Evolutionary conservation across 2,329 filamentous ascomycete species (phyloP).

Genomic region (Arthrobotrys pseudoclavata): DNA sequence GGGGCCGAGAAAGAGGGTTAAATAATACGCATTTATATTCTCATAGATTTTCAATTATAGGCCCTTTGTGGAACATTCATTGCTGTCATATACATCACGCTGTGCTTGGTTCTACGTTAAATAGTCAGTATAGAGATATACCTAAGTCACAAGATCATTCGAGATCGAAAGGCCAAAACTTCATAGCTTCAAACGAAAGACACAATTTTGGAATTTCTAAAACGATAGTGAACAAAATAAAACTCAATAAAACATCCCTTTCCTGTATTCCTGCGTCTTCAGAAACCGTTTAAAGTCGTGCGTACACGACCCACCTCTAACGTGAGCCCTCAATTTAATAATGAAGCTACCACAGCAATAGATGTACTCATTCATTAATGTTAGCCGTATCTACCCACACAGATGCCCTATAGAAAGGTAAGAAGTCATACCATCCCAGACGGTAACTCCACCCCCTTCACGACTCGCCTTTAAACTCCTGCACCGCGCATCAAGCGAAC

Average conservation of each 20-base stretch:
- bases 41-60: not conserved
- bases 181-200: not conserved
- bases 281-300: constrained; percentile 26
- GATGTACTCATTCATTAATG: constrained; percentile 27
- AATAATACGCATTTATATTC: not conserved
- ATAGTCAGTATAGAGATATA: too few species aligned
- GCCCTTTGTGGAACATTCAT: not conserved
- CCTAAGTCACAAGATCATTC: too few species aligned
- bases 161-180: too few species aligned
- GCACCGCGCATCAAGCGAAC: too few species aligned
- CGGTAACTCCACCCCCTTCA: not conserved
- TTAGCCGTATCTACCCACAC: not conserved
- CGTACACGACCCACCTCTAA: constrained; percentile 36
- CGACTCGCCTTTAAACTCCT: too few species aligned
- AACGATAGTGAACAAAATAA: not conserved
- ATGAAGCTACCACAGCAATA: constrained; percentile 33
- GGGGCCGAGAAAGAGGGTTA: not conserved
- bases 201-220: not conserved
- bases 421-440: constrained; percentile 33
- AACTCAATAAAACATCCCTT: constrained; percentile 34
- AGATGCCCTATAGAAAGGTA: not conserved
- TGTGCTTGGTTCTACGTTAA: too few species aligned
- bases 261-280: constrained; percentile 46
- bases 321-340: constrained; percentile 25
- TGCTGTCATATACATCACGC: not conserved